phyloP scores from a whole-genome alignment of 495 filamentous ascomycete genomes.

The Podospora fimiseda region DNA sequence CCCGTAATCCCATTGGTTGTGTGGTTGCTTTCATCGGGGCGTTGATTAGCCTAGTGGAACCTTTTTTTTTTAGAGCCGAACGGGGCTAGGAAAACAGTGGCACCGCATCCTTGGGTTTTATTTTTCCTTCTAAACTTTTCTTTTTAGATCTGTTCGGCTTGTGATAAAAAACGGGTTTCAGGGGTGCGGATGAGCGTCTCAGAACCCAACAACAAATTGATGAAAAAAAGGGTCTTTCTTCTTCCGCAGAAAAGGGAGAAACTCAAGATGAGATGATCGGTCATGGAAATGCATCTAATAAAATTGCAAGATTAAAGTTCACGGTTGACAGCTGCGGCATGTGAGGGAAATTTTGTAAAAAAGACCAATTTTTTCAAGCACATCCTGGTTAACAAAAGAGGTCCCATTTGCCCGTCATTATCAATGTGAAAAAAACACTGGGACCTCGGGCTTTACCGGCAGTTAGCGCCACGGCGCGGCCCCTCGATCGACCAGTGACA shows the following conservation, averaged over 20 bases:
- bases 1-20: slow-evolving; percentile 13
- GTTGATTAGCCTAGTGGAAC: slow-evolving; percentile 21
- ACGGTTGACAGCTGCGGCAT: slow-evolving; percentile 4
- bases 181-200: not conserved
- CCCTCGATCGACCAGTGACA: slow-evolving; percentile 1
- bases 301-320: too few relatives aligned
- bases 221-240: too few relatives aligned
- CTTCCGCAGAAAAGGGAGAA: too few relatives aligned
- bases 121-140: too few relatives aligned
- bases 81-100: slow-evolving; percentile 15
- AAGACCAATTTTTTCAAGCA: slow-evolving; percentile 5
- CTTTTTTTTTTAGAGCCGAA: slow-evolving; percentile 27
- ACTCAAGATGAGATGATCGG: too few relatives aligned
- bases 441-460: slow-evolving; percentile 32
- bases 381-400: not conserved
- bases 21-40: slow-evolving; percentile 3
- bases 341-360: not conserved
- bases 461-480: slow-evolving; percentile 17
- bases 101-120: slow-evolving; percentile 1
- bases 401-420: slow-evolving; percentile 8
- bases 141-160: slow-evolving; percentile 1
- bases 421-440: slow-evolving; percentile 14
- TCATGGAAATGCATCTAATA: too few relatives aligned
- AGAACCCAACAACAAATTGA: too few relatives aligned
- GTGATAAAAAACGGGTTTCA: not conserved